Base-by-base conservation (phyloP, 139 green algal genomes). In the Nannochloris sp. region DNA sequence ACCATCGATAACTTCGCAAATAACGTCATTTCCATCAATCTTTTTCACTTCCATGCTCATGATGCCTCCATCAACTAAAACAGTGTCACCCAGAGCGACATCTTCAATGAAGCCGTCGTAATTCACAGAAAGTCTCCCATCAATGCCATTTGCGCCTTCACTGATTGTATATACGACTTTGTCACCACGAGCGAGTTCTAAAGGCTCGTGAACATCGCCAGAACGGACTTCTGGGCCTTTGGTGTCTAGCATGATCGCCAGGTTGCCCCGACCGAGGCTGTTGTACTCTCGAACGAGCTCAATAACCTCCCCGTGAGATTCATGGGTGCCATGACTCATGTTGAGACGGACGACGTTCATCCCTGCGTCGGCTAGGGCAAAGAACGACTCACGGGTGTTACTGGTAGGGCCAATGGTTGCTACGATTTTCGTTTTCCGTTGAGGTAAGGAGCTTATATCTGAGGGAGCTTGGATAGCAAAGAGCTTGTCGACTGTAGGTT, bases 61-160 rank as follows among this genome's bases (percentile, higher is more conserved):
- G 46, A 93, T 81, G 34, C 87, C 85, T 30, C 86, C 86, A 48
- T 93, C 87, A 23, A 91, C 81, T 39, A 94, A 79, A 65, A 94
- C 63, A 31, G 73, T 82, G 71, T 94, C 87, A 0, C 82, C 86
- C n/a, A 82, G 48, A 35, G 54, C 64, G 8, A 87, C 80, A 51
- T 94, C 87, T 58, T 87, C 68, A 15, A 88, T 81, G 61, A 93
- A 93, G 48, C 77, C 85, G 42, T 90, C 83, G 60, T 93, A 93
- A 71, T 93, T 93, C 0, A 93, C 85, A 34, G 62, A 29, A n/a
- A 1, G 14, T 47, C 83, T 70, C 34, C 56, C 46, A 51, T 81
- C 70, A 4, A 32, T 69, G 35, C 80, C 81, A 38, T 84, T 78
- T 4, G 77, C 80, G 15, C 81, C 83, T 55, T 86, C 80, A 10